Conservation (phyloP, 768 basidiomycete genomes). For the Coprinopsis cinerea region DNA sequence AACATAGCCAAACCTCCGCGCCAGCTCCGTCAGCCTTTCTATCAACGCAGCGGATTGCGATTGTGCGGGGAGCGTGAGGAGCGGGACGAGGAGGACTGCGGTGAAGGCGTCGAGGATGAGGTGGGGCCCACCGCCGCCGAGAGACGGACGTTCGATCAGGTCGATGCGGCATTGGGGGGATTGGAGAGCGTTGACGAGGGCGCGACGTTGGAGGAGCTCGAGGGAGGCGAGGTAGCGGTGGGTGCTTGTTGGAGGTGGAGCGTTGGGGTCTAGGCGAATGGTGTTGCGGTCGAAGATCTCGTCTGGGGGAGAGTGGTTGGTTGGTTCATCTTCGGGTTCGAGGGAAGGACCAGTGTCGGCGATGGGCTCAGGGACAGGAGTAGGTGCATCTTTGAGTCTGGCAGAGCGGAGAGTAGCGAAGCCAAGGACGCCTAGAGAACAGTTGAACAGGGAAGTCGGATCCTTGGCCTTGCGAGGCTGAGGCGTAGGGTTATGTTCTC, state of each 20-base stretch:
- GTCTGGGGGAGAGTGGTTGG: conserved; percentile 25
- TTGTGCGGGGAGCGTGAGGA: conserved; percentile 44
- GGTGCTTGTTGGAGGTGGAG: conserved; percentile 23
- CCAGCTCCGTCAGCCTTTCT: conserved; percentile 40
- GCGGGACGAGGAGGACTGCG: conserved; percentile 46
- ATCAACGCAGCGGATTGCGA: conserved; percentile 40
- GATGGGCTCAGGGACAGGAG: not conserved
- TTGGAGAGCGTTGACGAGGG: conserved; percentile 47
- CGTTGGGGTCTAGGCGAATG: conserved; percentile 31
- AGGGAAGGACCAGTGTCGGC: conserved; percentile 1
- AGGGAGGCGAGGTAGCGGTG: conserved; percentile 72
- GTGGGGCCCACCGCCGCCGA: conserved; percentile 58
- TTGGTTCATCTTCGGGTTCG: conserved; percentile 8
- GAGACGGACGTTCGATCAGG: conserved; percentile 58
- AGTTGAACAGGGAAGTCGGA: not conserved
- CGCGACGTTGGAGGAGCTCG: conserved; percentile 61
- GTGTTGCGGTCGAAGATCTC: conserved; percentile 42
- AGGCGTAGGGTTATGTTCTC: not conserved
- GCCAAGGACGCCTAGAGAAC: not conserved
- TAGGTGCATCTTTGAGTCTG: not conserved
- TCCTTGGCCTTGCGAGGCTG: not conserved
- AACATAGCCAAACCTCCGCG: conserved; percentile 56
- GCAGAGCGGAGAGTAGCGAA: not conserved
- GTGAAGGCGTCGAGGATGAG: conserved; percentile 62
- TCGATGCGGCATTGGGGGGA: conserved; percentile 40